A percentile compares a stretch with the other conserved stretches of the same genome.
Conservation (phyloP, 805 yeast species). For the Cyberlindnera maclurae region DNA sequence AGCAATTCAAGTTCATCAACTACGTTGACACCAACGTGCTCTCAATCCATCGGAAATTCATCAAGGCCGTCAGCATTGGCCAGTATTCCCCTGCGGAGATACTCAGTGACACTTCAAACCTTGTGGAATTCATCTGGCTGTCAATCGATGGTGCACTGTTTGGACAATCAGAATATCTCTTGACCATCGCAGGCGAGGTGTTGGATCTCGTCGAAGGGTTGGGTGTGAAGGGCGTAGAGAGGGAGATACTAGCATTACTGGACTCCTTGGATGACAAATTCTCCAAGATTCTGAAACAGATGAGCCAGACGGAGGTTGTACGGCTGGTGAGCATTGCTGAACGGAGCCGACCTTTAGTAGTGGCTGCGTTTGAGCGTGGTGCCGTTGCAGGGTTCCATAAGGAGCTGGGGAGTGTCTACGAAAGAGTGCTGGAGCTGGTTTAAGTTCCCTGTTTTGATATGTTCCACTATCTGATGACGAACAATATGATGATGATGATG, state of each 20-base stretch:
- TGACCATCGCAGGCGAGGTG: slow-evolving; percentile 59
- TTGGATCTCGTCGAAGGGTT: slow-evolving; percentile 49
- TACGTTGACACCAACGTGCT: slow-evolving; percentile 50
- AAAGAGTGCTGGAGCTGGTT: slow-evolving; percentile 31
- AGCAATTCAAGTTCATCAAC: slow-evolving; percentile 48
- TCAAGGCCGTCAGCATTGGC: slow-evolving; percentile 26
- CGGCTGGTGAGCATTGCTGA: slow-evolving; percentile 47
- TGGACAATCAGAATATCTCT: slow-evolving; percentile 58
- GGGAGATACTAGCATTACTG: slow-evolving; percentile 31
- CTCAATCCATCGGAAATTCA: slow-evolving; percentile 47
- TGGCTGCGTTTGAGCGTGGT: slow-evolving; percentile 27
- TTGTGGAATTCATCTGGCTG: slow-evolving; percentile 56
- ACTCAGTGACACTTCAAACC: slow-evolving; percentile 33
- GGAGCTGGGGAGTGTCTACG: slow-evolving; percentile 39
- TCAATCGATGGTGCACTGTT: slow-evolving; percentile 40
- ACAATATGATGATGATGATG: too few species aligned
- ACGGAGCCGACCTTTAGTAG: slow-evolving; percentile 39
- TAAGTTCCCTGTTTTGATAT: neutral
- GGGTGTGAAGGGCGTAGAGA: slow-evolving; percentile 22
- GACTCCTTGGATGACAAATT: slow-evolving; percentile 36
- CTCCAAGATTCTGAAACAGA: slow-evolving; percentile 29
- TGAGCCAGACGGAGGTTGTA: slow-evolving; percentile 38
- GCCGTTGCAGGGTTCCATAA: slow-evolving; percentile 35
- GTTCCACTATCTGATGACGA: too few species aligned
- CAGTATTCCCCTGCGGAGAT: slow-evolving; percentile 1